Base-by-base conservation (phyloP, 352 stramenopile species). In the Blastocystis hominis region DNA sequence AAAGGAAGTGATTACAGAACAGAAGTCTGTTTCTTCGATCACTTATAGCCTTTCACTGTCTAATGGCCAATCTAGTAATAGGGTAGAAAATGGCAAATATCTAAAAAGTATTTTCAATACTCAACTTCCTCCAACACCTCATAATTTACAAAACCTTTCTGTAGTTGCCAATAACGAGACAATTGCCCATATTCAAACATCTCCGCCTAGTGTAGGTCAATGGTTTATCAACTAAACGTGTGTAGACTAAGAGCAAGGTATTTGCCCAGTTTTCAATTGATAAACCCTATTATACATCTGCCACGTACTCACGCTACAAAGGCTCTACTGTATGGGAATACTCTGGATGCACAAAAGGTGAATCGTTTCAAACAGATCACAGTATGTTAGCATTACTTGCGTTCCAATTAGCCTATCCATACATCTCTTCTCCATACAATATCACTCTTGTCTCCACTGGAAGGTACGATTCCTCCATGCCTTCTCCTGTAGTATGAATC, bases 361-460 rank as follows among this genome's bases (percentile, higher is more conserved):
- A 6, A 34, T n/a, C 44, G 4, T 78, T 61, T 9, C 17, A 38
- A 36, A 54, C 42, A 20, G 38, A 78, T 56, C 24, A 54, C n/a
- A 40, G 68, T 78, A 62, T 3, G 0, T 56, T 3, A 2, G 7
- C 44, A 10, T 42, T 10, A 15, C 30, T 2, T 78, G 5, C 10
- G 3, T 42, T 20, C 34, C 44, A 38, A 20, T 24, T 78, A 78
- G 68, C 24, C 20, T 54, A 44, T 62, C 42, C 53, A n/a, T 53
- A 30, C 6, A 10, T 56, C 38, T 1, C 46, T 15, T 42, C 42
- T 30, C 38, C 46, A 17, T 30, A 63, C 15, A 38, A 80, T 46
- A 62, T 80, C 13, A 80, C 70, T 40, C 70, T 80, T 20, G 38
- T 80, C 30, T 40, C 50, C 46, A 34, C 70, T 30, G 50, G 50